phyloP scores from a whole-genome alignment of 805 yeast species.

The Candida incommunis region DNA sequence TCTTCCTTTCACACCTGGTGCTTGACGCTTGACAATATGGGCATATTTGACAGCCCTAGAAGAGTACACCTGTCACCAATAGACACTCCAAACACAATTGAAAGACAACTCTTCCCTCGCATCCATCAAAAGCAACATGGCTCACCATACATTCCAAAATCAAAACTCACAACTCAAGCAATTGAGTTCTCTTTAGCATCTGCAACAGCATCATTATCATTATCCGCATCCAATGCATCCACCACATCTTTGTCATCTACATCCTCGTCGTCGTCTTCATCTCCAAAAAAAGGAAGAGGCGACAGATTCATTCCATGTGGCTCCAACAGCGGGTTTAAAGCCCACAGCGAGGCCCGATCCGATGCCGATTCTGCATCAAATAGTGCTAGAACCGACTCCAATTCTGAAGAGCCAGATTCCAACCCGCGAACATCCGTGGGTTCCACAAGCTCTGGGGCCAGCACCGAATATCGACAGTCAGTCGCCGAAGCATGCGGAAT shows the following conservation, averaged over 20 bases:
- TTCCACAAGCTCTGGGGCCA: no score
- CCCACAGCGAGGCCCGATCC: constrained; percentile 46
- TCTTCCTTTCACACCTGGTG: no score
- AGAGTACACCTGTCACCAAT: background rate
- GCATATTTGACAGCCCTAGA: background rate
- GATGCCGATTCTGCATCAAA: constrained; percentile 82
- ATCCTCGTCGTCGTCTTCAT: no score
- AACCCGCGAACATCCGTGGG: no score
- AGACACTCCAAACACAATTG: background rate
- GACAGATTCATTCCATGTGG: background rate
- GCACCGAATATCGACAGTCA: background rate
- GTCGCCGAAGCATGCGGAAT: constrained; percentile 90
- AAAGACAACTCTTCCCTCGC: background rate
- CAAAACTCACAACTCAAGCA: background rate
- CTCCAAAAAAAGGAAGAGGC: background rate
- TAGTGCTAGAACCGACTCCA: no score
- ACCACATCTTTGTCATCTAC: no score
- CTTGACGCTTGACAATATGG: background rate
- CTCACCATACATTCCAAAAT: background rate
- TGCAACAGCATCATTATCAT: background rate
- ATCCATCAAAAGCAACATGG: background rate
- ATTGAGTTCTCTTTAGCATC: background rate
- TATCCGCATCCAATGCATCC: no score
- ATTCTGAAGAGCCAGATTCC: no score
- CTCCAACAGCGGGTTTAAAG: background rate